A percentile compares a stretch with the other conserved stretches of the same genome.
phyloP scores from a whole-genome alignment of 2,329 filamentous ascomycete genomes.

The Waltergamsia citrina region DNA sequence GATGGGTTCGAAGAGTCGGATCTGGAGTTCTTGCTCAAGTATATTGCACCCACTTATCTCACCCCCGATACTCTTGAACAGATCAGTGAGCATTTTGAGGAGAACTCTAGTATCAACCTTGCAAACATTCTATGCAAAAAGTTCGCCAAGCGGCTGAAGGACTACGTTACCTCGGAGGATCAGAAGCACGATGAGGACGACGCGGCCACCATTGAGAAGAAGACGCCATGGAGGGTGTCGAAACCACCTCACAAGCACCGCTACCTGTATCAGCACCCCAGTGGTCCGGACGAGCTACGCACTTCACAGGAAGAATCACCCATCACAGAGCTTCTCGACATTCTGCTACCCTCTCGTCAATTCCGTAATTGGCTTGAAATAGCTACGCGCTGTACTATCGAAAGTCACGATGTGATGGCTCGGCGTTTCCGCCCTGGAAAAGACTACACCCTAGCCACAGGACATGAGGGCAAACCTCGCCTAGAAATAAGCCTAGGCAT shows the following conservation, averaged over 20 bases:
- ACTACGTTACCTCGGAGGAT: conserved; percentile 62
- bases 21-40: conserved; percentile 82
- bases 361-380: conserved; percentile 87
- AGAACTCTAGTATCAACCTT: conserved; percentile 77
- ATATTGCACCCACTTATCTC: conserved; percentile 81
- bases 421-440: conserved; percentile 77
- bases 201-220: conserved; percentile 47
- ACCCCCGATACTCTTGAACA: conserved; percentile 85
- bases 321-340: conserved; percentile 69
- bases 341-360: conserved; percentile 71
- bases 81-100: conserved; percentile 68
- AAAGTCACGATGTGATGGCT: conserved; percentile 68
- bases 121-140: conserved; percentile 69
- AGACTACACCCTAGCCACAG: conserved; percentile 90
- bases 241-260: conserved; percentile 92
- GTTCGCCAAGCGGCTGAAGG: conserved; percentile 63
- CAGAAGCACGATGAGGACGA: conserved; percentile 29
- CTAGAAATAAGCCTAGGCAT: conserved; percentile 82
- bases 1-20: conserved; percentile 66
- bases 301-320: conserved; percentile 38
- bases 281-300: conserved; percentile 23
- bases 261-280: conserved; percentile 69
- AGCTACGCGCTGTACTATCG: conserved; percentile 66
- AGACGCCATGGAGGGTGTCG: conserved; percentile 63
- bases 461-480: conserved; percentile 67